Evolutionary conservation across 257 asterid genomes (phyloP), one percentile per base, ranked within the genome.

Genomic region (Solanum pinnatisectum): DNA sequence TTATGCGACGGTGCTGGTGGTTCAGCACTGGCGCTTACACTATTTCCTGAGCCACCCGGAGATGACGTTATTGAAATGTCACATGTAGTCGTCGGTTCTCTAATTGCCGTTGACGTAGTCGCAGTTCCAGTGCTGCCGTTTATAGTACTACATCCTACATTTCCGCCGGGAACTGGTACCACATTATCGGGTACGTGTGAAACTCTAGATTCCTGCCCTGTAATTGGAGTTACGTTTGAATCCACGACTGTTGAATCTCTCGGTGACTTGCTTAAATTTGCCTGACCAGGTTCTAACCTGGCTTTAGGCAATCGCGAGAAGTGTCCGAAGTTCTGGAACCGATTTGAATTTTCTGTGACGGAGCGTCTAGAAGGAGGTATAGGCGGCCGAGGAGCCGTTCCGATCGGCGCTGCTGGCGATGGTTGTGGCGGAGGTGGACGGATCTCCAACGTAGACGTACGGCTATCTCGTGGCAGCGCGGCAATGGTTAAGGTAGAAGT

Each of bases 11-110:
- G 42, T 27, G 32, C 83, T 71, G 63, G 90, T 30, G 89, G 88
- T 86, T 93, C 95, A 12, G 71, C 94, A 76, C 94, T 92, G 82
- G 89, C 91, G 71, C 92, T 93, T 87, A 84, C 89, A 79, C 94
- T 95, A 52, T 70, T 89, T 9, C 94, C 92, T 10, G 96, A 93
- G 87, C 90, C 92, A 9, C 93, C 96, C 11, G 98, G 91, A 6
- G 98, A 93, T 3, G 96, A 92, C 88, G 95, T 70, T 46, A 84
- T 88, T 23, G 95, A 88, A 67, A 88, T 83, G n/a, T 95, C 97
- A 82, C 93, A 91, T 5, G 95, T 89, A 0, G 88, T 87, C 35
- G 89, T 72, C 49, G 91, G 76, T 2, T 91, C 96, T 18, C 90
- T 89, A 49, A 87, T 84, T 25, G 86, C 84, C n/a, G 88, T 25